Base-by-base conservation (phyloP, 2,329 filamentous ascomycete genomes). In the Penicillium palitans region DNA sequence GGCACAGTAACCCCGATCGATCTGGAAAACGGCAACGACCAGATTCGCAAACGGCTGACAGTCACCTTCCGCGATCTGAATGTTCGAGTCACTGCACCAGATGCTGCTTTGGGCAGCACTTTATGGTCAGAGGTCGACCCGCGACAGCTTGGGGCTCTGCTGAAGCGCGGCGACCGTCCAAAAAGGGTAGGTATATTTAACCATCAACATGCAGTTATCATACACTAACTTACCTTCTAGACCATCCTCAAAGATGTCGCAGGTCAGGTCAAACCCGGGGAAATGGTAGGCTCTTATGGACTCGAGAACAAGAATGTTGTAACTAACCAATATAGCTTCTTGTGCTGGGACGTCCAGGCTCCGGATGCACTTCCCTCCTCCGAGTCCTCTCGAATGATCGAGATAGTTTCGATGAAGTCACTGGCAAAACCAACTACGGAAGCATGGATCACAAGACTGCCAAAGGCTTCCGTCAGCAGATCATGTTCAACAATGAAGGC, bases 401-500 rank as follows among this genome's bases (percentile, higher is more conserved):
- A 39, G 76, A 72, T 3, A 84, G 86, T 0, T 90, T 83, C 59
- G 79, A 83, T 42, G 78, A 79, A 5, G 80, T 90, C 2, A 70
- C 76, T 0, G 87, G 87, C 0, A 75, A 77, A 29, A 77, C 76
- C 17, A 72, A 70, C 17, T 82, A 86, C 62, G 83, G 83, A 45
- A 80, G 81, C 25, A 84, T 83, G 31, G 74, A 80, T 58, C 78
- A 83, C 1, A 73, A 78, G 15, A 74, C 73, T 19, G 74, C 71
- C 17, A 80, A 79, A 62, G 74, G 68, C 15, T 78, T 73, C 51
- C 71, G 76, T 2, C 76, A 78, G 47, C 76, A 79, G 56, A 74
- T 77, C 45, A 81, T 90, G 48, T 92, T 93, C 71, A 91, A 91
- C 66, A 87, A 90, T 21, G 90, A 93, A 74, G 67, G 66, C 63